Conservation (phyloP, 2,329 filamentous ascomycete genomes). For the Aphanoascus verrucosus region DNA sequence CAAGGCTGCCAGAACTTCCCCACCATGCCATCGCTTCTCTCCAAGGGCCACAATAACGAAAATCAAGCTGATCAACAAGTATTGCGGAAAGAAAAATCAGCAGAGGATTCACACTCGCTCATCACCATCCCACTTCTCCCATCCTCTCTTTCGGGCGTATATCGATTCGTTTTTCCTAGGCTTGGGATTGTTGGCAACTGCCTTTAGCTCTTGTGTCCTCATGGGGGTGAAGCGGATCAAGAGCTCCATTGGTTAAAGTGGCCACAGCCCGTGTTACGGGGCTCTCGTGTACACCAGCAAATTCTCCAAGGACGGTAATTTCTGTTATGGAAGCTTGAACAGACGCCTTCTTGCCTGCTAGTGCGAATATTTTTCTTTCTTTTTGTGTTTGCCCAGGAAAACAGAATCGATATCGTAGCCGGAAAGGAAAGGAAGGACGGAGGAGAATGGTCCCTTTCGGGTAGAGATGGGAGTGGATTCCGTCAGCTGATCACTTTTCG, state of each 20-base stretch:
- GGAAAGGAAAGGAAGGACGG: not conserved
- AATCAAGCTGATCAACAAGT: not conserved
- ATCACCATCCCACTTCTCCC: not conserved
- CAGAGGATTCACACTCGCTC: conserved; percentile 4
- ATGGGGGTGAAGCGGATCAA: conserved; percentile 32
- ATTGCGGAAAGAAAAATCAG: not conserved
- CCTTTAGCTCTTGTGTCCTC: conserved; percentile 37
- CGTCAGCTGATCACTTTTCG: not conserved
- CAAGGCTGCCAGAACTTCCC: conserved; percentile 11
- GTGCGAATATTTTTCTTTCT: not conserved
- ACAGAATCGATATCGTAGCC: not conserved
- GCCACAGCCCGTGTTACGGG: conserved; percentile 15
- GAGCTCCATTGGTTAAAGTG: conserved; percentile 32
- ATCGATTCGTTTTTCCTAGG: not conserved
- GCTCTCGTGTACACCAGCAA: conserved; percentile 7
- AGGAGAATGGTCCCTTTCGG: not conserved
- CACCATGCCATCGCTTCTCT: not conserved
- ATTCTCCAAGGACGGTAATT: conserved; percentile 3
- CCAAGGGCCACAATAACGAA: not conserved
- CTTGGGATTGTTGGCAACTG: conserved; percentile 29
- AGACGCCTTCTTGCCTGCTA: conserved; percentile 8
- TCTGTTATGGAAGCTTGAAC: conserved; percentile 1
- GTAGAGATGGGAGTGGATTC: not conserved
- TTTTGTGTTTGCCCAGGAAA: not conserved
- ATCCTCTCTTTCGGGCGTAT: not conserved